Conservation (phyloP, 805 yeast species). For the Lipomyces mesembrius region DNA sequence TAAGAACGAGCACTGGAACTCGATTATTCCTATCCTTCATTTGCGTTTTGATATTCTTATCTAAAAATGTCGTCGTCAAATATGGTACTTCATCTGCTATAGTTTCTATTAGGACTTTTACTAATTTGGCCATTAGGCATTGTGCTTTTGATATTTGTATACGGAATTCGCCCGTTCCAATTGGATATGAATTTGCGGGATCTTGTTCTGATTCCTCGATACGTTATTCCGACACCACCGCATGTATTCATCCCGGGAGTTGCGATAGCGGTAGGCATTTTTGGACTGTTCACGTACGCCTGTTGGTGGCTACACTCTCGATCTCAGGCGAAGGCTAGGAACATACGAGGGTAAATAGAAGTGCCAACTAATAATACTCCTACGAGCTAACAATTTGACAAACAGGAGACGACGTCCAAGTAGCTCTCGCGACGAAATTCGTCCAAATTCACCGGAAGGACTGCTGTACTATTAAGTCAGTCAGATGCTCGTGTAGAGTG, state of each 20-base stretch:
- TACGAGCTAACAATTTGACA: not conserved
- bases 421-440: not conserved
- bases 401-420: not conserved
- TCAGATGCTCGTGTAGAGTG: not conserved
- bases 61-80: not conserved
- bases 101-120: not conserved
- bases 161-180: not conserved
- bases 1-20: not conserved
- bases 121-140: not conserved
- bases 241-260: conserved; percentile 1
- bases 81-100: not conserved
- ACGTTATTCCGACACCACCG: not conserved
- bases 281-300: not conserved
- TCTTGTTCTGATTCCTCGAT: conserved; percentile 6
- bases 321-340: not conserved
- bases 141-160: not conserved
- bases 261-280: not conserved
- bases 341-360: not conserved
- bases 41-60: not conserved
- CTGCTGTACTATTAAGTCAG: not conserved
- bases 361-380: not conserved
- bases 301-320: conserved; percentile 1
- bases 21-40: not conserved
- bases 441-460: not conserved
- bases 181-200: conserved; percentile 2